Evolutionary conservation across 2,329 filamentous ascomycete genomes (phyloP), one percentile per base, ranked within the genome.

Genomic region (Fusarium continuum): DNA sequence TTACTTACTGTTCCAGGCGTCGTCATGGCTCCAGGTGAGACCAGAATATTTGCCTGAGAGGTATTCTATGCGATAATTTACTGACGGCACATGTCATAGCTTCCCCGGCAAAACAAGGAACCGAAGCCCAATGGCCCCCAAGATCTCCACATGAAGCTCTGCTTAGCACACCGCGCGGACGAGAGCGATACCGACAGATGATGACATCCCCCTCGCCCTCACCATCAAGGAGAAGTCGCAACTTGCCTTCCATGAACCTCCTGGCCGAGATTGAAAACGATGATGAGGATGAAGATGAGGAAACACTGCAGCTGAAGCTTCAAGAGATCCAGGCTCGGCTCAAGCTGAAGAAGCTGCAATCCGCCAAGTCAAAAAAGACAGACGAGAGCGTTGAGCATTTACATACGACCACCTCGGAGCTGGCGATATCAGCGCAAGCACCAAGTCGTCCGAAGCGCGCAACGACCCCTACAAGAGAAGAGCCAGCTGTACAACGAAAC

Each of bases 321-420:
- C 88, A 93, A 64, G 92, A 91, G 51, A 96, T 99, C 55, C 89
- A 98, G 75, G 92, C 93, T 7, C 89, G 90, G 58, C 78, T 98
- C 47, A 95, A 90, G 76, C 77, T 98, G 64, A 98, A 97, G 76
- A 93, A 90, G 72, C 79, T 98, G 13, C 91, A 95, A 74, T 89
- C 88, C 72, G 77, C 75, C 43, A 76, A 68, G 47, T 55, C 56
- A 6, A 69, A 67, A 40, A 70, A 65, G 58, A 52, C 58, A 25
- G 55, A 48, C 40, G 63, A 58, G 31, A 60, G 54, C 60, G 65
- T 56, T 36, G 65, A 60, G 47, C 55, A 29, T 34, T 57, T 62
- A 40, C 55, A 55, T 28, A 49, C 48, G 17, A 67, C 48, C 25
- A 61, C 69, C 9, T 68, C 63, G 28, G 62, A 64, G 31, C 61